Evolutionary conservation across 140 eudicot species (phyloP).

Genomic region (Flaveria floridana): DNA sequence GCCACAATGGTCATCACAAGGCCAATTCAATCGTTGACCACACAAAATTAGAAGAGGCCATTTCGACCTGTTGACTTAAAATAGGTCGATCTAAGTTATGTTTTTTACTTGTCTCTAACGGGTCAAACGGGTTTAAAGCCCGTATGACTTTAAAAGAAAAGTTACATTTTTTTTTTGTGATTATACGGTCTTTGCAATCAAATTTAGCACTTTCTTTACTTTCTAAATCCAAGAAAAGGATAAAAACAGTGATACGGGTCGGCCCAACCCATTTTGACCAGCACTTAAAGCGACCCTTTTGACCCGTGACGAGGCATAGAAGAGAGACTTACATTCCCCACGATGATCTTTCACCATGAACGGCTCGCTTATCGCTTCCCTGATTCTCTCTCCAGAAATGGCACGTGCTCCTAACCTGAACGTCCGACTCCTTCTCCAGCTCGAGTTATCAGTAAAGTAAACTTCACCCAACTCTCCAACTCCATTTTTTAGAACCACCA

Average conservation of each 20-base stretch:
- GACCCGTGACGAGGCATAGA: slow-evolving; percentile 2
- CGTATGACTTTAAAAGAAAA: background rate
- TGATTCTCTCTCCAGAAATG: slow-evolving; percentile 36
- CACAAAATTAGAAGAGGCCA: no score
- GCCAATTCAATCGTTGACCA: no score
- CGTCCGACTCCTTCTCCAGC: slow-evolving; percentile 71
- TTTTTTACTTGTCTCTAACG: background rate
- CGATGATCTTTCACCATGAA: slow-evolving; percentile 81
- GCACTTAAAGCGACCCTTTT: background rate
- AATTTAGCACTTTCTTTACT: background rate
- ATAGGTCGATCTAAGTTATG: background rate
- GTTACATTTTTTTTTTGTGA: background rate
- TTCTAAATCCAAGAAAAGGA: background rate
- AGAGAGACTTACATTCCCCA: slow-evolving; percentile 68
- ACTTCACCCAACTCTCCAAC: slow-evolving; percentile 64
- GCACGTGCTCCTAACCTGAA: slow-evolving; percentile 66
- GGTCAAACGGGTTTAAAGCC: background rate
- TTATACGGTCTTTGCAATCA: background rate
- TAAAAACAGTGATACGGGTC: background rate
- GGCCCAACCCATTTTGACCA: background rate
- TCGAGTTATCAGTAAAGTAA: slow-evolving; percentile 75
- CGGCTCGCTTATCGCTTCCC: slow-evolving; percentile 64
- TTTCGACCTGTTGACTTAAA: no score
- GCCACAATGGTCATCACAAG: no score
- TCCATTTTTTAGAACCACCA: slow-evolving; percentile 47